Base-by-base conservation (phyloP, 495 filamentous ascomycete species). In the Aspergillus mulundensis region DNA sequence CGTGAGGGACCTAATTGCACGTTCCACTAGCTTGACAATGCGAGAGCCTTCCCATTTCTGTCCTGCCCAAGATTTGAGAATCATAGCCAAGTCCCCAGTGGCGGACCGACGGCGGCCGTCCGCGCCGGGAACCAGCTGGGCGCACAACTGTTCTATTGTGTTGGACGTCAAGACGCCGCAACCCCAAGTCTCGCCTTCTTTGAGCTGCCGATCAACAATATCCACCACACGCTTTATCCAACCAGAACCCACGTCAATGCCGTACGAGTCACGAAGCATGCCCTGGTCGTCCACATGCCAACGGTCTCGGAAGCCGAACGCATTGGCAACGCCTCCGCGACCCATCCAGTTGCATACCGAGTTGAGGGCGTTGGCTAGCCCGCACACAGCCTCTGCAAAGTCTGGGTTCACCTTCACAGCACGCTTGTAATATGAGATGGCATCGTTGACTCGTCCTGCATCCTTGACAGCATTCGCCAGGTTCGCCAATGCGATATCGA, bases 401-500 rank as follows among this genome's bases (percentile, higher is more conserved):
- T 96, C 88, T 0, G 94, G 94, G 61, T 93, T 99, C 30, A 90
- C 84, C 43, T 81, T 79, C 46, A 99, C 94, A 30, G 94, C 94
- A 56, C 92, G 84, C 60, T 82, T 86, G 75, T 99, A 99, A 68
- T 95, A 97, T 16, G 72, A 71, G 48, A 99, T 97, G 5, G 94
- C 95, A 60, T 99, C 94, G 53, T 83, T 89, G 57, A 96, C 89
- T 42, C 87, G 82, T 11, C 95, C 95, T 66, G 95, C 89, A 68
- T 99, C 94, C 71, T 97, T 99, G 45, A 99, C 94, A 0, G 94
- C 94, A 71, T 99, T 99, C 24, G 94, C 94, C 50, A 99, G 77
- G 66, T 99, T 99, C 30, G 94, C 95, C 45, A 99, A 77, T 4
- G 95, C 94, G 62, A 99, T 97, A 61, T 99, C 94, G 63, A 99